phyloP scores from a whole-genome alignment of 441 rosid species.

The Eugenia klotzschiana region DNA sequence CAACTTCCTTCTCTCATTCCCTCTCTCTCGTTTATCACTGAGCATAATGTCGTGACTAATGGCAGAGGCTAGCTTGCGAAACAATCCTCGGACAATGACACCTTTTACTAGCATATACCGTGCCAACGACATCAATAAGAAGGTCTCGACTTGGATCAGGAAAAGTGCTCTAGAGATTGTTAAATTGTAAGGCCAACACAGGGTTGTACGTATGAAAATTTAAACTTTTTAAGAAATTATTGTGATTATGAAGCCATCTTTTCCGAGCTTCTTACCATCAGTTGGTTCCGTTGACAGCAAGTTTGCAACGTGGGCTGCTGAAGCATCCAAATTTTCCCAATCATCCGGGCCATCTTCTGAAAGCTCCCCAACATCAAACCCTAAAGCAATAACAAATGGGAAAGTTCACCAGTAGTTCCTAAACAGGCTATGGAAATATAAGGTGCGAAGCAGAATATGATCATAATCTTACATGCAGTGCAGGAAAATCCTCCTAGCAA shows the following conservation, averaged over 20 bases:
- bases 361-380: slow-evolving; percentile 9
- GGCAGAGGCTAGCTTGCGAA: neutral
- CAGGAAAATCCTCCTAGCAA: slow-evolving; percentile 37
- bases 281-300: slow-evolving; percentile 5
- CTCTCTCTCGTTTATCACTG: neutral
- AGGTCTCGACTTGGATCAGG: neutral
- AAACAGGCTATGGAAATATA: neutral
- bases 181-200: neutral
- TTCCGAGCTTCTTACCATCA: neutral
- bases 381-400: neutral
- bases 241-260: neutral
- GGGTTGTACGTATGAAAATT: neutral
- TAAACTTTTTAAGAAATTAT: neutral
- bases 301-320: slow-evolving; percentile 10
- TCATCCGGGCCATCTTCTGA: slow-evolving; percentile 4
- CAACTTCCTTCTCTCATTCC: neutral
- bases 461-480: slow-evolving; percentile 35
- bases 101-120: neutral
- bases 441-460: neutral
- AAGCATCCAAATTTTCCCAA: slow-evolving; percentile 7
- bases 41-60: neutral
- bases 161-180: neutral
- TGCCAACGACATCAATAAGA: neutral
- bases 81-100: neutral
- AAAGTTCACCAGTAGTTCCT: neutral